phyloP scores from a whole-genome alignment of 345 rosid species.

The Aethionema arabicum region DNA sequence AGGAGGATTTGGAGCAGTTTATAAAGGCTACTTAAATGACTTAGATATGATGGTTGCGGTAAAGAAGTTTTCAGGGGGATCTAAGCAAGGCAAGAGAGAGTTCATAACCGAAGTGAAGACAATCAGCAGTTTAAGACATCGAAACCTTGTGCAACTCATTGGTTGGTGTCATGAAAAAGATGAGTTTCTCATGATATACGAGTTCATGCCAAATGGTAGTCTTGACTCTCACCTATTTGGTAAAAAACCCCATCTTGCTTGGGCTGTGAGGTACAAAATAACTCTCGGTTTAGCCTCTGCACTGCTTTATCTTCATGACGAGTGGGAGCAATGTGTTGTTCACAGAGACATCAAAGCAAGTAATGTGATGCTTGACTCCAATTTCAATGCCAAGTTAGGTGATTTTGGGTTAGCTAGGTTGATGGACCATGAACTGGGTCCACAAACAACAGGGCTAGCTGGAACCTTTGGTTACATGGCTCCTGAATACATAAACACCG shows the following conservation, averaged over 20 bases:
- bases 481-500: slow-evolving; percentile 51
- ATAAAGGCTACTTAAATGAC: slow-evolving; percentile 44
- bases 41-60: slow-evolving; percentile 42
- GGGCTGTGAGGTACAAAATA: slow-evolving; percentile 49
- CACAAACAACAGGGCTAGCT: slow-evolving; percentile 48
- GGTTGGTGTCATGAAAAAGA: slow-evolving; percentile 69
- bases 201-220: slow-evolving; percentile 73
- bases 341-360: slow-evolving; percentile 66
- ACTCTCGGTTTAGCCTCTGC: slow-evolving; percentile 53
- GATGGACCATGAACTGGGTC: slow-evolving; percentile 48
- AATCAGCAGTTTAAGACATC: slow-evolving; percentile 58
- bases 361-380: slow-evolving; percentile 60
- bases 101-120: slow-evolving; percentile 51
- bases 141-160: slow-evolving; percentile 60
- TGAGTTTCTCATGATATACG: slow-evolving; percentile 63
- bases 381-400: slow-evolving; percentile 58
- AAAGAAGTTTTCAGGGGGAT: slow-evolving; percentile 47
- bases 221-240: slow-evolving; percentile 58
- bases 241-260: slow-evolving; percentile 35
- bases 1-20: slow-evolving; percentile 64
- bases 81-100: slow-evolving; percentile 54
- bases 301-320: slow-evolving; percentile 58
- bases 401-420: slow-evolving; percentile 65
- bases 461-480: slow-evolving; percentile 59
- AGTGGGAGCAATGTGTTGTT: slow-evolving; percentile 62